phyloP scores from a whole-genome alignment of 2,329 filamentous ascomycete genomes.

The Talaromyces pinophilus region DNA sequence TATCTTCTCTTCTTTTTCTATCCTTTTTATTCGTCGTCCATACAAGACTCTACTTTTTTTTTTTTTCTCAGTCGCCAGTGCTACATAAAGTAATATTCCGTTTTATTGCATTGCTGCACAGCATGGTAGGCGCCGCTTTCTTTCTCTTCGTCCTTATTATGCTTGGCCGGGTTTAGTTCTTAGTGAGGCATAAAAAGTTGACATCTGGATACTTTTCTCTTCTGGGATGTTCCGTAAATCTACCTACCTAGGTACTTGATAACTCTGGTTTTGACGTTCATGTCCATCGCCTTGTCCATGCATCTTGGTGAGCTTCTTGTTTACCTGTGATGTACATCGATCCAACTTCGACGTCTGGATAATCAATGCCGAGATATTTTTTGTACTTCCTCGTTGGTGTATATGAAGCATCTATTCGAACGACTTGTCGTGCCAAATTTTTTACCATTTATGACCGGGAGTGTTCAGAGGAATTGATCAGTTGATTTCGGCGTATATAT shows the following conservation, averaged over 20 bases:
- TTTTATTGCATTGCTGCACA: constrained; percentile 45
- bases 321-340: background rate
- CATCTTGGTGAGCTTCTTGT: no score
- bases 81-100: constrained; percentile 11
- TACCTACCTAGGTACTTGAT: no score
- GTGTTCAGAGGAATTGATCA: no score
- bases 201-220: background rate
- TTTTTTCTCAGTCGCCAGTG: background rate
- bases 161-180: background rate
- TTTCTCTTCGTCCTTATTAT: background rate
- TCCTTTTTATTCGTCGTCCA: background rate
- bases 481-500: background rate
- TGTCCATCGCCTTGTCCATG: no score
- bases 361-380: no score
- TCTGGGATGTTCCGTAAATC: no score
- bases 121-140: background rate
- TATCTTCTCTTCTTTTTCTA: constrained; percentile 1
- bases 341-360: background rate
- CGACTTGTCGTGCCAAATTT: no score
- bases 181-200: background rate
- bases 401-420: no score
- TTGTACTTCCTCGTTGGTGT: no score
- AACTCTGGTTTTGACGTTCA: no score
- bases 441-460: no score
- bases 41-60: background rate